Percentiles rank a stretch among this genome's conserved stretches.
phyloP scores from a whole-genome alignment of 805 yeast species.

The Metschnikowia rubicola region DNA sequence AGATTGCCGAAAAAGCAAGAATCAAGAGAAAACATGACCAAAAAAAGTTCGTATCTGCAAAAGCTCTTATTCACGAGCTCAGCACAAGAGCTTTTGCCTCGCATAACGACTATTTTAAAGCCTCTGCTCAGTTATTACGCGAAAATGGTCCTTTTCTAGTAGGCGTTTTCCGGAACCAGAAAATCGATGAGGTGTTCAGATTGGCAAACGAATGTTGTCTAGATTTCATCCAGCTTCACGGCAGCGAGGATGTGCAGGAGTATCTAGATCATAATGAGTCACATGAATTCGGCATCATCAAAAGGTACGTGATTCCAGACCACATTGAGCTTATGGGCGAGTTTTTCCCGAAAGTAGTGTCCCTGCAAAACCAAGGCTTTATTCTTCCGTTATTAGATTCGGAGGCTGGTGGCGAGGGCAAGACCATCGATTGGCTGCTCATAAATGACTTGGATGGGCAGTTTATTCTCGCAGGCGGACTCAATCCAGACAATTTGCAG shows the following conservation, averaged over 20 bases:
- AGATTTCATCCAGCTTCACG: constrained; percentile 89
- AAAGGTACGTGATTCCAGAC: constrained; percentile 61
- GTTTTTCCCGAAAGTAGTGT: constrained; percentile 10
- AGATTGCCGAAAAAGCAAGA: constrained; percentile 27
- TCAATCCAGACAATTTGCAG: constrained; percentile 68
- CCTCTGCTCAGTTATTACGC: constrained; percentile 21
- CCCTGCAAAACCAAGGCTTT: constrained; percentile 30
- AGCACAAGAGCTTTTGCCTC: constrained; percentile 10
- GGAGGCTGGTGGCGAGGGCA: constrained; percentile 91
- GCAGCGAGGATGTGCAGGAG: constrained; percentile 53
- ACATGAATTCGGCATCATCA: constrained; percentile 58
- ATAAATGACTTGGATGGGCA: constrained; percentile 26
- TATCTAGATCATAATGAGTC: constrained; percentile 41
- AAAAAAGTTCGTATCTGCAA: constrained; percentile 19
- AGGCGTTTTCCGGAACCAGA: constrained; percentile 88
- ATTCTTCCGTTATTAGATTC: constrained; percentile 72
- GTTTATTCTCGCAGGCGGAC: constrained; percentile 85
- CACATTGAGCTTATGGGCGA: constrained; percentile 41
- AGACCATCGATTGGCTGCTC: constrained; percentile 64
- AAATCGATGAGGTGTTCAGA: constrained; percentile 54
- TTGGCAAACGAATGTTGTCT: constrained; percentile 44
- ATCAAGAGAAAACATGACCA: constrained; percentile 18
- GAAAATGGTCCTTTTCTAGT: constrained; percentile 66
- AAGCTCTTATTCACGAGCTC: constrained; percentile 17
- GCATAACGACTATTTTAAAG: constrained; percentile 30